Base-by-base conservation (phyloP, 1,139 yeast species). In the Petasospora fabianii region DNA sequence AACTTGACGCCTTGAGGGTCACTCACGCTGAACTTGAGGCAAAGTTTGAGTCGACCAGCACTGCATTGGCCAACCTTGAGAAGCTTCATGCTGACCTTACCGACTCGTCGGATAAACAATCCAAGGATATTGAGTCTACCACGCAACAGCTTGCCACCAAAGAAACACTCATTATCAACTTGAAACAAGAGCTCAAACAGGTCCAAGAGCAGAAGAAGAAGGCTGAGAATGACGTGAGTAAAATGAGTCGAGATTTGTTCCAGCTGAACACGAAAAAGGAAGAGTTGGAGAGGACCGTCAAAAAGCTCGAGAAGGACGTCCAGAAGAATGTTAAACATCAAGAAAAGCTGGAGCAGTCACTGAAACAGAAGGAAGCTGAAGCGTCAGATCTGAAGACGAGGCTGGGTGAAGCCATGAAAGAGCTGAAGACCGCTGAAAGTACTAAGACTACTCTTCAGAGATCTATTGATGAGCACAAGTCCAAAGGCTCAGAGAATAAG, bases 161-260 rank as follows among this genome's bases (percentile, higher is more conserved):
- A n/a, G 70, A 69, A 18, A 35, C 49, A 3, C 64, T 67, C 22
- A 64, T 69, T 27, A 49, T 56, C 3, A 61, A 63, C 14, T 52
- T 77, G 4, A 55, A 60, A 12, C 60, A 61, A 1, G 71, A 69
- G 31, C 52, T 79, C 15, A 60, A 61, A 7, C 43, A 54, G 3
- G 47, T 69, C 1, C 69, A 68, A 14, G 61, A 62, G 24, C 77
- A 75, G 9, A 84, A 83, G 52, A 69, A 71, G 20, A 83, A 77
- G 47, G 85, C 92, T 1, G 97, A 90, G 53, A 81, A 78, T 46
- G 97, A 96, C 6, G 82, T 90, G 41, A 90, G 87, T 57, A 87
- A 87, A 51, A 86, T 90, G 96, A 84, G 83, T 43, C 69, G 92
- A 32, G 97, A 88, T 48, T 65, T 90, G 27, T 76, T 87, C 58